A percentile compares a stretch with the other conserved stretches of the same genome.
These are phyloP conservation scores for Xylariaceae sp. DNA, from an alignment of 2,329 filamentous ascomycete species.

Conservation along the genomic window DNA sequence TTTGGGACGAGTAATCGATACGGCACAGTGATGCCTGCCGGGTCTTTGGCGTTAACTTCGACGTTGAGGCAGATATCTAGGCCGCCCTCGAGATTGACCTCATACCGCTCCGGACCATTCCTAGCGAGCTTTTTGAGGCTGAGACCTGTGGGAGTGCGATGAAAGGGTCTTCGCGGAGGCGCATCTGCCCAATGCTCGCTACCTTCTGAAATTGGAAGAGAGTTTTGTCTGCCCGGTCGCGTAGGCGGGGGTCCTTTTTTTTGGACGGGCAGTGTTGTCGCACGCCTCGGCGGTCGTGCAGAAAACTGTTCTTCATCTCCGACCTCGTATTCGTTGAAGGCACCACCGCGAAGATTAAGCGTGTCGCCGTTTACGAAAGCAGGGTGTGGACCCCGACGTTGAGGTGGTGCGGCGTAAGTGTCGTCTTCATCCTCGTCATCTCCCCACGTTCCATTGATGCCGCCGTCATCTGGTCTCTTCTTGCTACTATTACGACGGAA, in stretches of 20 bases:
- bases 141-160: conserved; percentile 66
- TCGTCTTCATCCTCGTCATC: conserved; percentile 36
- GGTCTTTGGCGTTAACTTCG: conserved; percentile 81
- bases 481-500: conserved; percentile 39
- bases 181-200: neutral
- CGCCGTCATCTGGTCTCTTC: conserved; percentile 44
- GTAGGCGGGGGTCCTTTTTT: too few species aligned
- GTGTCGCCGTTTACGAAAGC: conserved; percentile 28
- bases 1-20: conserved; percentile 84
- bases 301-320: conserved; percentile 58
- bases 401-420: conserved; percentile 9
- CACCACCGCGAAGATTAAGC: conserved; percentile 27
- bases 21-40: conserved; percentile 79
- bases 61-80: conserved; percentile 86
- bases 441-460: conserved; percentile 54
- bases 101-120: conserved; percentile 42
- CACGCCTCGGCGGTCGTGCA: conserved; percentile 33
- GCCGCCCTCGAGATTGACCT: conserved; percentile 75
- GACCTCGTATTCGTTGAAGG: conserved; percentile 42
- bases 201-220: conserved; percentile 3
- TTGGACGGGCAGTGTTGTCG: conserved; percentile 24
- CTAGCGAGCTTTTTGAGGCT: conserved; percentile 58
- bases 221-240: conserved; percentile 13
- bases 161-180: conserved; percentile 43
- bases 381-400: conserved; percentile 22